phyloP scores from a whole-genome alignment of 23 red algal genomes.

The Gracilaria gracilis region DNA sequence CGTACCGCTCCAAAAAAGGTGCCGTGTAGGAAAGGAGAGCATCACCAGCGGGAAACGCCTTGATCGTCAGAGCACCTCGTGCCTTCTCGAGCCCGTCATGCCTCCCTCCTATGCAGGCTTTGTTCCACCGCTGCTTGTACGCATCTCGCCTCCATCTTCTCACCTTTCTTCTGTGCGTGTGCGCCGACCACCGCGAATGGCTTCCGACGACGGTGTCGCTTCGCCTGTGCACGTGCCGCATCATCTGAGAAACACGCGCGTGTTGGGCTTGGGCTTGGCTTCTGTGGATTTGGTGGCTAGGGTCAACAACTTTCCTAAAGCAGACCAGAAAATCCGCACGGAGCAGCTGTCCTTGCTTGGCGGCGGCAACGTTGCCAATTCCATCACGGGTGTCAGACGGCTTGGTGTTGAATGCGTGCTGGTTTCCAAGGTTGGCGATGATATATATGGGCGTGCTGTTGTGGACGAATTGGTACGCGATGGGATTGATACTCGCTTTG shows the following conservation, averaged over 20 bases:
- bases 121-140: too few species aligned
- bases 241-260: constrained; percentile 43
- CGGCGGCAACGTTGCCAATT: constrained; percentile 94
- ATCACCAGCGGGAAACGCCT: too few species aligned
- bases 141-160: too few species aligned
- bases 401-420: constrained; percentile 74
- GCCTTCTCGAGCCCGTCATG: too few species aligned
- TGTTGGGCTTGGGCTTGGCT: constrained; percentile 86
- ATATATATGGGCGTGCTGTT: constrained; percentile 59
- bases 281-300: constrained; percentile 80
- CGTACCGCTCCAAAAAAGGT: too few species aligned
- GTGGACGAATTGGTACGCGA: constrained; percentile 77
- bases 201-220: background rate
- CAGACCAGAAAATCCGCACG: constrained; percentile 92
- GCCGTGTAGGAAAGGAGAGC: too few species aligned
- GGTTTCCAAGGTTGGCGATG: constrained; percentile 80
- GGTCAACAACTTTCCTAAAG: constrained; percentile 61
- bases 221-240: constrained; percentile 40
- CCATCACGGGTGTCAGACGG: constrained; percentile 71
- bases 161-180: too few species aligned
- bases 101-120: too few species aligned
- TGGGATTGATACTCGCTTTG: constrained; percentile 79
- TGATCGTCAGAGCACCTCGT: too few species aligned
- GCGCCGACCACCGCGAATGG: background rate
- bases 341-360: constrained; percentile 46